Conservation (phyloP, 2,329 filamentous ascomycete genomes). For the Xylariaceae sp. region DNA sequence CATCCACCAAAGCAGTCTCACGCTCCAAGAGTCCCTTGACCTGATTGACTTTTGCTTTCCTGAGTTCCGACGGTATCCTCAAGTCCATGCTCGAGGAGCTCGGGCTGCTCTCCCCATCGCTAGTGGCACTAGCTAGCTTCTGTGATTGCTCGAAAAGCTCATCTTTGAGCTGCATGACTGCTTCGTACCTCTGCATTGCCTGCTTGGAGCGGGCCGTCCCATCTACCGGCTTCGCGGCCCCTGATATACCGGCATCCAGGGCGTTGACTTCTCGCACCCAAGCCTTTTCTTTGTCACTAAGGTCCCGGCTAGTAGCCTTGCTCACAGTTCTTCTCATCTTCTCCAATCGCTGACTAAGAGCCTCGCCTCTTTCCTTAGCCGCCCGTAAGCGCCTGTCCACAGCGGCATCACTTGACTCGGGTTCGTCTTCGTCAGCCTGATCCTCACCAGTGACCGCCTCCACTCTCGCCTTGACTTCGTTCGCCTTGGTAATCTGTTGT, state of each 20-base stretch:
- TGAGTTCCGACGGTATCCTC: conserved; percentile 55
- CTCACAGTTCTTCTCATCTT: conserved; percentile 36
- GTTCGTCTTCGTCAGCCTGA: conserved; percentile 43
- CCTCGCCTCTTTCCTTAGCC: conserved; percentile 42
- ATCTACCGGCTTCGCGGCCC: conserved; percentile 26
- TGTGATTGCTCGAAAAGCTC: conserved; percentile 49
- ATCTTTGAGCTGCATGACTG: conserved; percentile 50
- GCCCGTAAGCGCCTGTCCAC: conserved; percentile 51
- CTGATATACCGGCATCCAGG: conserved; percentile 37
- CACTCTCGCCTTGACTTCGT: conserved; percentile 61
- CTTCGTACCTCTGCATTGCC: conserved; percentile 53
- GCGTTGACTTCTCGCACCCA: conserved; percentile 42
- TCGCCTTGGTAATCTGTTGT: conserved; percentile 62
- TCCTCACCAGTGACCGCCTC: conserved; percentile 62
- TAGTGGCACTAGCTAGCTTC: conserved; percentile 29
- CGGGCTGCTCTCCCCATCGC: conserved; percentile 23
- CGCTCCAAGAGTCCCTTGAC: conserved; percentile 61
- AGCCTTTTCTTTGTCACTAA: conserved; percentile 59
- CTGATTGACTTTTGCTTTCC: conserved; percentile 59
- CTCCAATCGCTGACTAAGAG: conserved; percentile 50
- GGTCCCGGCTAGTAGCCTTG: conserved; percentile 42
- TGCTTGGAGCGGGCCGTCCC: conserved; percentile 40
- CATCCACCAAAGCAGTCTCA: conserved; percentile 65
- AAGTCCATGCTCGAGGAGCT: conserved; percentile 36
- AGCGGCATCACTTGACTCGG: conserved; percentile 50